Conservation (phyloP, 164 flowering plant species). For the Macadamia tetraphylla region DNA sequence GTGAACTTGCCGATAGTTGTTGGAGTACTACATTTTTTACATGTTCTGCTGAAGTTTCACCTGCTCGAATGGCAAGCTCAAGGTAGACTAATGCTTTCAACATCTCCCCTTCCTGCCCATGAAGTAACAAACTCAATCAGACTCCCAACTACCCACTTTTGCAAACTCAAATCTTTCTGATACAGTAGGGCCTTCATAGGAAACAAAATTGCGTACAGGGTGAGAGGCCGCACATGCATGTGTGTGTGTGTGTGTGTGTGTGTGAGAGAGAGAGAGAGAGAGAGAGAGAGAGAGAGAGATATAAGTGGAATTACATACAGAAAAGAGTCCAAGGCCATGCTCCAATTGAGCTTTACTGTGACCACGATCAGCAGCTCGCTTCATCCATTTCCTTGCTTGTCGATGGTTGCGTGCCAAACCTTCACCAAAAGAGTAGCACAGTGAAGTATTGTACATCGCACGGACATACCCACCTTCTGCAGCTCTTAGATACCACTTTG, state of each 20-base stretch:
- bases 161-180: background rate
- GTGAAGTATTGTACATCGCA: constrained; percentile 85
- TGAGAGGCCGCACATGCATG: background rate
- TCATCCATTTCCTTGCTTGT: constrained; percentile 86
- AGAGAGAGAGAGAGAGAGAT: too few species aligned
- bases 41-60: constrained; percentile 65
- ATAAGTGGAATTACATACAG: constrained; percentile 36
- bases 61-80: constrained; percentile 78
- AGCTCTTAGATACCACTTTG: constrained; percentile 75
- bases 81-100: constrained; percentile 69
- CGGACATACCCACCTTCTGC: constrained; percentile 95
- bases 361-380: constrained; percentile 84
- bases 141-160: background rate
- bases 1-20: constrained; percentile 47
- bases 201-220: background rate
- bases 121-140: constrained; percentile 6
- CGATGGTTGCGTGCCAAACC: constrained; percentile 49
- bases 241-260: too few species aligned
- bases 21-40: constrained; percentile 65
- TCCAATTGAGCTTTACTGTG: constrained; percentile 91
- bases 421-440: constrained; percentile 82
- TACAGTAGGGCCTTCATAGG: background rate
- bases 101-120: constrained; percentile 76
- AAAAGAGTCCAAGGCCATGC: constrained; percentile 69
- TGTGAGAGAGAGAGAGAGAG: too few species aligned